phyloP scores from a whole-genome alignment of 2,329 filamentous ascomycete species.

The Aspergillus fischeri region DNA sequence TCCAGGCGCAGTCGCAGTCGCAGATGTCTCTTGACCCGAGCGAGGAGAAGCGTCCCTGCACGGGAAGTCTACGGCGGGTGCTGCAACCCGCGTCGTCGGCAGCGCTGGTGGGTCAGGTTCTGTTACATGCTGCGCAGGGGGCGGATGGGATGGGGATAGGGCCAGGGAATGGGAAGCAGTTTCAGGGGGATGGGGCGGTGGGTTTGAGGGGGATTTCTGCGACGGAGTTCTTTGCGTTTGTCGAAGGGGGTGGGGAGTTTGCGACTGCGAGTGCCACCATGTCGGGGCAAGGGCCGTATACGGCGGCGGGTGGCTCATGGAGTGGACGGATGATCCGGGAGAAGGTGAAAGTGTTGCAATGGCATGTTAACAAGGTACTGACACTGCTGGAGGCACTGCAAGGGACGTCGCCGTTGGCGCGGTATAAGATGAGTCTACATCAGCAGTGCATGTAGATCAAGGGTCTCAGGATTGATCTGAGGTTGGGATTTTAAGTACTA shows the following conservation, averaged over 20 bases:
- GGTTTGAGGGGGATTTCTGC: neutral
- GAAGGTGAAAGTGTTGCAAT: neutral
- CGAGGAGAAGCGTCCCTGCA: neutral
- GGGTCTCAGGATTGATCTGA: neutral
- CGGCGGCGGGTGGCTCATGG: neutral
- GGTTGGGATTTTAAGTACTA: neutral
- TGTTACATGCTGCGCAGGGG: neutral
- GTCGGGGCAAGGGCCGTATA: neutral
- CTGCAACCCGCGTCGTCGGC: neutral
- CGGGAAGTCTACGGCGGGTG: neutral
- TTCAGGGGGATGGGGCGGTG: too few relatives aligned
- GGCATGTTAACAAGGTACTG: neutral
- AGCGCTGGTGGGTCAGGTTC: neutral
- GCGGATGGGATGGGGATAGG: neutral
- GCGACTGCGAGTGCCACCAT: neutral
- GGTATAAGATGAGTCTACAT: neutral
- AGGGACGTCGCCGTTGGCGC: neutral
- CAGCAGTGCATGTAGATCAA: neutral
- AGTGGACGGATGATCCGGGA: neutral
- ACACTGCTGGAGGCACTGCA: neutral
- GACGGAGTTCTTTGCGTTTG: too few relatives aligned
- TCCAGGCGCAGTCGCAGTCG: neutral
- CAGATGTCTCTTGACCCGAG: neutral
- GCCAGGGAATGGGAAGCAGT: too few relatives aligned
- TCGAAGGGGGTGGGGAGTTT: neutral